Conservation (phyloP, 225 moss, liverwort and hornwort genomes). For the Anthoceros angustus region DNA sequence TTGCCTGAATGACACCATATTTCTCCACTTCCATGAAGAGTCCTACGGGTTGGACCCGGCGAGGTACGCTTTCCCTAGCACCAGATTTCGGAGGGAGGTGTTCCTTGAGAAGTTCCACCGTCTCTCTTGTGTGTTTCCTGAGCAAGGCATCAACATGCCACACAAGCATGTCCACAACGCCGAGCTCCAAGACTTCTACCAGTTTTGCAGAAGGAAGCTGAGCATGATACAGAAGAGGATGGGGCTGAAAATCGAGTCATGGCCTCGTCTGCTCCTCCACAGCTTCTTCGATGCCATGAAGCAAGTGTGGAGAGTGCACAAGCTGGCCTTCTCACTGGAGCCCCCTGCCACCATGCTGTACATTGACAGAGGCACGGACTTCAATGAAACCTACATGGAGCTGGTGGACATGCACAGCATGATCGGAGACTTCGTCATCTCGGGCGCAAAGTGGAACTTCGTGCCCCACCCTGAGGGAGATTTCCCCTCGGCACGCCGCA, state of each 20-base stretch:
- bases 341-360: not conserved
- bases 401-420: slow-evolving; percentile 4
- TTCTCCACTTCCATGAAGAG: not conserved
- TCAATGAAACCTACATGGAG: not conserved
- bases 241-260: slow-evolving; percentile 3
- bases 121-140: not conserved
- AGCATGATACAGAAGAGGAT: not conserved
- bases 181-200: not conserved
- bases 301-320: slow-evolving; percentile 1
- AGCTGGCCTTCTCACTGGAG: not conserved
- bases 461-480: not conserved
- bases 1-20: not conserved
- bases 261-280: not conserved
- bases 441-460: not conserved
- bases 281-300: not conserved
- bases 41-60: not conserved
- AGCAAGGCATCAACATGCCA: not conserved
- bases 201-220: slow-evolving; percentile 2
- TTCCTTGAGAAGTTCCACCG: slow-evolving; percentile 2
- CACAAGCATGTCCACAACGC: not conserved
- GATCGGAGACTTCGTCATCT: not conserved
- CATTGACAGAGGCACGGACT: not conserved
- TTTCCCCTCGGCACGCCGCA: not conserved
- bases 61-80: not conserved
- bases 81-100: not conserved